phyloP scores from a whole-genome alignment of 2,329 filamentous ascomycete species.

The Xylaria digitata region DNA sequence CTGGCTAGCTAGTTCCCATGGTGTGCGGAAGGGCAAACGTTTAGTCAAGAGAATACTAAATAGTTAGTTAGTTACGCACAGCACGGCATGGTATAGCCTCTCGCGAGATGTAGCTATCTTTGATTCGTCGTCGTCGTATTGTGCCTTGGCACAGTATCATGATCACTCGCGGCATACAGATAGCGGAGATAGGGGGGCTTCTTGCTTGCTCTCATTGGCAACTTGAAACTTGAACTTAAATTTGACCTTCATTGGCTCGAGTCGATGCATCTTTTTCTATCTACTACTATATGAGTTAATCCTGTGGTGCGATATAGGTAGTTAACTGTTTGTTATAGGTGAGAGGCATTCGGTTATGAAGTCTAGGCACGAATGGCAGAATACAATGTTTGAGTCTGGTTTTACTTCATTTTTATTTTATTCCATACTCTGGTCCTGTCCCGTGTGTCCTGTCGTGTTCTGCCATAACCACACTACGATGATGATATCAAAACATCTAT shows the following conservation, averaged over 20 bases:
- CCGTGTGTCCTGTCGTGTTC: background rate
- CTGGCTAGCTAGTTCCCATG: background rate
- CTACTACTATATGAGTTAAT: background rate
- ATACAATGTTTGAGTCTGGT: background rate
- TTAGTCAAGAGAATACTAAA: background rate
- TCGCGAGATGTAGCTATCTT: constrained; percentile 3
- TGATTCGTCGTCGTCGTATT: constrained; percentile 12
- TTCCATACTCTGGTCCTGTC: background rate
- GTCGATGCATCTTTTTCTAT: background rate
- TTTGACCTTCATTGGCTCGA: background rate
- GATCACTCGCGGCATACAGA: background rate
- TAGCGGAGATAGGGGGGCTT: constrained; percentile 8
- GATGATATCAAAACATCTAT: background rate
- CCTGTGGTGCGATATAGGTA: background rate
- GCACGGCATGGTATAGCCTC: background rate
- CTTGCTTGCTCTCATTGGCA: background rate
- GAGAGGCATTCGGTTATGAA: background rate
- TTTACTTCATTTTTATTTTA: background rate
- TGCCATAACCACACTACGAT: background rate
- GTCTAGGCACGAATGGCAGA: background rate
- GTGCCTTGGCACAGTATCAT: background rate
- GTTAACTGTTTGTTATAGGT: background rate
- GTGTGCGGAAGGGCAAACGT: background rate
- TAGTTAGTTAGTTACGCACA: background rate
- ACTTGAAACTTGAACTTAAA: too few species aligned